Conservation (phyloP, 1,284 basidiomycete species). For the Apiotrichum sp. region DNA sequence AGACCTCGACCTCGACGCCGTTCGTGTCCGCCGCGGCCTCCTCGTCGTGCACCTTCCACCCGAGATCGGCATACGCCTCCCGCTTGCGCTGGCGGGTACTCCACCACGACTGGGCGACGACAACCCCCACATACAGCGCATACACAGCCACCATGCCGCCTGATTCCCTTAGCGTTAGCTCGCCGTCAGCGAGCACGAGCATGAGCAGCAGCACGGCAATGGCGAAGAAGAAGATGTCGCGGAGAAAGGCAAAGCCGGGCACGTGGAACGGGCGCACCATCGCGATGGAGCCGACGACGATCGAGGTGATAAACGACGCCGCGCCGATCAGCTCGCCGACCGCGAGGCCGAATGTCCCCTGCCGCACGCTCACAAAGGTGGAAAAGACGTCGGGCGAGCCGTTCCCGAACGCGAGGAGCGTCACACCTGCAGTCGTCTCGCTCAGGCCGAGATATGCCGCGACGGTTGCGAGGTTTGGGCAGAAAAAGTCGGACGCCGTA, state of each 20-base stretch:
- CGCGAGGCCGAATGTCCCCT: conserved; percentile 78
- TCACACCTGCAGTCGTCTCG: conserved; percentile 86
- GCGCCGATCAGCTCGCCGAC: conserved; percentile 93
- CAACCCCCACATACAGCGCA: conserved; percentile 66
- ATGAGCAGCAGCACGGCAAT: conserved; percentile 68
- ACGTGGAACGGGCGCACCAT: conserved; percentile 90
- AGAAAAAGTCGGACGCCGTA: conserved; percentile 90
- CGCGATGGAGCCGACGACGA: conserved; percentile 93
- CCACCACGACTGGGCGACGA: conserved; percentile 76
- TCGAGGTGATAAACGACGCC: conserved; percentile 89
- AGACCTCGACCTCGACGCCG: conserved; percentile 3
- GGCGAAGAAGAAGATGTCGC: conserved; percentile 91
- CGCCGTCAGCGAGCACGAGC: conserved; percentile 69
- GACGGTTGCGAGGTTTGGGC: conserved; percentile 83
- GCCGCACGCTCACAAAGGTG: conserved; percentile 86
- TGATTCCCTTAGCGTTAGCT: conserved; percentile 69
- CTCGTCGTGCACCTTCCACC: conserved; percentile 12
- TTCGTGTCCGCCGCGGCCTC: neutral
- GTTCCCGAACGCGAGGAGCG: conserved; percentile 89
- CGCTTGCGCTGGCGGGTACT: conserved; percentile 41
- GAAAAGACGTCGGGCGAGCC: conserved; percentile 89
- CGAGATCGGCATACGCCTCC: conserved; percentile 38
- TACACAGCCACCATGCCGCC: conserved; percentile 69
- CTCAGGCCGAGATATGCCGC: conserved; percentile 72
- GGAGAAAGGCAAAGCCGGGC: conserved; percentile 69